phyloP scores from a whole-genome alignment of 2,329 filamentous ascomycete species.

The Trematosphaeria pertusa region DNA sequence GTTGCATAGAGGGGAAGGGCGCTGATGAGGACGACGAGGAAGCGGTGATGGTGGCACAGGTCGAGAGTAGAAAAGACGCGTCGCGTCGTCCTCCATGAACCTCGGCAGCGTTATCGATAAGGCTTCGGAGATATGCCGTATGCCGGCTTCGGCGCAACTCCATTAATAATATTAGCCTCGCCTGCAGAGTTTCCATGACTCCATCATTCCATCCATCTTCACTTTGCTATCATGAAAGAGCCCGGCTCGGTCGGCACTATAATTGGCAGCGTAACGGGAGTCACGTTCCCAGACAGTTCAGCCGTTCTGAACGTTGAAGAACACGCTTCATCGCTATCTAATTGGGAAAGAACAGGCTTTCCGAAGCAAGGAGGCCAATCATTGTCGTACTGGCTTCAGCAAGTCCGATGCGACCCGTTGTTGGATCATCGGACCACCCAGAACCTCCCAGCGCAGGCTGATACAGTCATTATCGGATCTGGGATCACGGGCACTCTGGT shows the following conservation, averaged over 20 bases:
- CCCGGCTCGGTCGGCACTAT: background rate
- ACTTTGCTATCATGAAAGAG: conserved; percentile 16
- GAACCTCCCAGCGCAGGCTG: conserved; percentile 32
- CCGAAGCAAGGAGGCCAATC: conserved; percentile 34
- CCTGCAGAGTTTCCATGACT: no score
- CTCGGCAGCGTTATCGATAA: no score
- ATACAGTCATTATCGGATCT: conserved; percentile 46
- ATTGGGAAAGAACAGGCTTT: conserved; percentile 23
- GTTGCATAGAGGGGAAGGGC: no score
- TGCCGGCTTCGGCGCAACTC: no score
- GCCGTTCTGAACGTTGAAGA: conserved; percentile 26
- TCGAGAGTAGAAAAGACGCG: no score
- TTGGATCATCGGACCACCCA: conserved; percentile 38
- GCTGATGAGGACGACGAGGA: no score
- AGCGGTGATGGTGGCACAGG: no score
- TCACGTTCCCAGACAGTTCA: conserved; percentile 16
- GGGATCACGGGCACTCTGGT: conserved; percentile 34
- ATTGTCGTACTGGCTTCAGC: conserved; percentile 36
- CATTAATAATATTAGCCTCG: no score
- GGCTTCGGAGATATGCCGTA: no score
- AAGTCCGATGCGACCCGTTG: conserved; percentile 34
- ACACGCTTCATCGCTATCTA: conserved; percentile 18
- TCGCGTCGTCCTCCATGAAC: no score
- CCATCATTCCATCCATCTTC: background rate
- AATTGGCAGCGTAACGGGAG: conserved; percentile 13